These are phyloP conservation scores for Chlamydomonas schloesseri DNA, from an alignment of 139 green algal species.

Conservation along the genomic window DNA sequence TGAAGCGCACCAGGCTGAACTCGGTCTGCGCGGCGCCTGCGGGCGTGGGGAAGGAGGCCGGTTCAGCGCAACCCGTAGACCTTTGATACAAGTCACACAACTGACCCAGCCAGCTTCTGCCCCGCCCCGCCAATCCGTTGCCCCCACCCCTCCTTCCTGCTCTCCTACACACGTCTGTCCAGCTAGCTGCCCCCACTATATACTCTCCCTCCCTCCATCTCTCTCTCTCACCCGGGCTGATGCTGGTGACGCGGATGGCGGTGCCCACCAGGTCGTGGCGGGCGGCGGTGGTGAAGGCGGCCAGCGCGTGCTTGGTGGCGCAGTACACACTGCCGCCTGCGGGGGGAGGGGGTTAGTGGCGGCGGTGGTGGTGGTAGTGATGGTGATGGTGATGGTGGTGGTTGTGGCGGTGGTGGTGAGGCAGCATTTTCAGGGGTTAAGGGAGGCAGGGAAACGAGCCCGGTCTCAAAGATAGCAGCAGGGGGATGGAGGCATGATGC, in stretches of 20 bases:
- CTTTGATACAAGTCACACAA: too few relatives aligned
- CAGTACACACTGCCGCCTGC: slow-evolving; percentile 83
- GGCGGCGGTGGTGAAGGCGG: slow-evolving; percentile 73
- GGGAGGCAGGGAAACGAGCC: not conserved
- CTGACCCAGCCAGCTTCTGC: too few relatives aligned
- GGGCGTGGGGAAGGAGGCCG: too few relatives aligned
- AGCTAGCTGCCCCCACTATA: too few relatives aligned
- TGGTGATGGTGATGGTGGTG: not conserved
- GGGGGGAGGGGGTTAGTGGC: not conserved
- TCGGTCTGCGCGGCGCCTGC: slow-evolving; percentile 84
- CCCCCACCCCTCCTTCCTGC: too few relatives aligned
- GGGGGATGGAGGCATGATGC: too few relatives aligned
- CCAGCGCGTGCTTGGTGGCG: slow-evolving; percentile 81
- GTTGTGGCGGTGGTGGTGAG: not conserved
- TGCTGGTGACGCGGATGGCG: slow-evolving; percentile 78
- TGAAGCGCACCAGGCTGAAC: slow-evolving; percentile 84
- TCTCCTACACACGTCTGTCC: too few relatives aligned
- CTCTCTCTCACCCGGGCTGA: slow-evolving; percentile 65
- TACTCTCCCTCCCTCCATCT: not conserved
- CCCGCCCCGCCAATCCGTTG: too few relatives aligned
- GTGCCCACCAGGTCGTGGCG: slow-evolving; percentile 87
- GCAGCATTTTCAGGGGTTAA: not conserved
- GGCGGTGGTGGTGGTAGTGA: not conserved
- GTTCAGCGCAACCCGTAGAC: too few relatives aligned
- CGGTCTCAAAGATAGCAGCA: too few relatives aligned